These are phyloP conservation scores for Camellia granthamiana DNA, from an alignment of 148 eudicot species.

Conservation along the genomic window DNA sequence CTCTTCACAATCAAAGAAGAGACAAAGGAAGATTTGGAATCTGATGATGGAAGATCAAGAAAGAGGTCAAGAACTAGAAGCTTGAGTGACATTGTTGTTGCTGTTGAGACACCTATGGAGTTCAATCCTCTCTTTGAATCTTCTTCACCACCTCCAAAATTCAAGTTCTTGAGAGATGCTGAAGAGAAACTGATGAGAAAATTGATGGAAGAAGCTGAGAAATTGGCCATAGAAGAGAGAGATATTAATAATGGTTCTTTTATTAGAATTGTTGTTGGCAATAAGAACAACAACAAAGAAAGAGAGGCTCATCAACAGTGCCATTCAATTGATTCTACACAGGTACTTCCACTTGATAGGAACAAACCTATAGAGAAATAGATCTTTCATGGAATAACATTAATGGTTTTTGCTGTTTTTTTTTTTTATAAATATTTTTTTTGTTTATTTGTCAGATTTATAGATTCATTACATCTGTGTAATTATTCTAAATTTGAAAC, in stretches of 20 bases:
- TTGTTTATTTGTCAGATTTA: not conserved
- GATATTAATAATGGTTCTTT: constrained; percentile 25
- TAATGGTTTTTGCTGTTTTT: not conserved
- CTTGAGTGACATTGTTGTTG: constrained; percentile 56
- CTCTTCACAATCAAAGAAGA: constrained; percentile 87
- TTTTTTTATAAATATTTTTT: not conserved
- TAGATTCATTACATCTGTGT: constrained; percentile 9
- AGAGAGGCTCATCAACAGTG: constrained; percentile 13
- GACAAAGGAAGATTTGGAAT: constrained; percentile 83
- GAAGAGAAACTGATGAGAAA: constrained; percentile 75
- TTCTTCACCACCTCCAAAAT: constrained; percentile 81
- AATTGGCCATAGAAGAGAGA: constrained; percentile 28
- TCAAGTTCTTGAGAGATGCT: constrained; percentile 91
- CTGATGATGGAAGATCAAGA: constrained; percentile 69
- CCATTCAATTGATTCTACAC: constrained; percentile 21
- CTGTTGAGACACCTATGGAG: constrained; percentile 52
- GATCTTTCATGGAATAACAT: constrained; percentile 6
- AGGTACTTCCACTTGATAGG: constrained; percentile 58
- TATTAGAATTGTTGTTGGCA: constrained; percentile 24
- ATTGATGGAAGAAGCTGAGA: constrained; percentile 69
- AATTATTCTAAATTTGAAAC: not conserved
- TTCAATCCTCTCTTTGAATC: constrained; percentile 79
- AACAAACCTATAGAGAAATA: constrained; percentile 11
- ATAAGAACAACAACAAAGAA: constrained; percentile 19
- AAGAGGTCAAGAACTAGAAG: constrained; percentile 68